Conservation (phyloP, 176 grass and related monocot genomes). For the Secale cereale region DNA sequence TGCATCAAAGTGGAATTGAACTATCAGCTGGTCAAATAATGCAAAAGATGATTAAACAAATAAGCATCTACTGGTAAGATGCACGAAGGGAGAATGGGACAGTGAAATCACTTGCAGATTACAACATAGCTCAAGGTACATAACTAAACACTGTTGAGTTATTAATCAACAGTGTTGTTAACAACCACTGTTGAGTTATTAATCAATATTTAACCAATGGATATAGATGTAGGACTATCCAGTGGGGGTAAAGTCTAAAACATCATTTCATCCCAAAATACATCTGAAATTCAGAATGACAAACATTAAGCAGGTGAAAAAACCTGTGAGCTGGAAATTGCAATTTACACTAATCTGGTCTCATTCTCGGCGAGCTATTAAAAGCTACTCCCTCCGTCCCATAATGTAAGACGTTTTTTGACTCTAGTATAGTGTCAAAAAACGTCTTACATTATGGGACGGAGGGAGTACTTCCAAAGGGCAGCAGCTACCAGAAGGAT, state of each 20-base stretch:
- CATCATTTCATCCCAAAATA: background rate
- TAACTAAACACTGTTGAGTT: background rate
- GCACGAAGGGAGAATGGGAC: background rate
- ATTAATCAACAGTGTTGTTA: background rate
- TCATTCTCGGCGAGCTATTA: background rate
- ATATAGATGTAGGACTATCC: background rate
- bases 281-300: background rate
- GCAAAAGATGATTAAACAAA: background rate
- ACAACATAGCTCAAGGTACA: background rate
- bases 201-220: background rate
- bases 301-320: background rate
- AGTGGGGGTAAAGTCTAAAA: background rate
- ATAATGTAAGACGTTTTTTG: too few relatives aligned
- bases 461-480: background rate
- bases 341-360: background rate
- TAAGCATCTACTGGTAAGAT: background rate
- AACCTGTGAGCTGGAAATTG: background rate
- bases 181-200: background rate
- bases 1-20: background rate
- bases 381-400: too few relatives aligned
- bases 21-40: background rate
- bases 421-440: too few relatives aligned
- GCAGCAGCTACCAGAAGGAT: background rate
- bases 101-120: background rate
- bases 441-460: too few relatives aligned